A percentile compares a stretch with the other conserved stretches of the same genome.
phyloP scores from a whole-genome alignment of 257 asterid genomes.

The Cordia subcordata region DNA sequence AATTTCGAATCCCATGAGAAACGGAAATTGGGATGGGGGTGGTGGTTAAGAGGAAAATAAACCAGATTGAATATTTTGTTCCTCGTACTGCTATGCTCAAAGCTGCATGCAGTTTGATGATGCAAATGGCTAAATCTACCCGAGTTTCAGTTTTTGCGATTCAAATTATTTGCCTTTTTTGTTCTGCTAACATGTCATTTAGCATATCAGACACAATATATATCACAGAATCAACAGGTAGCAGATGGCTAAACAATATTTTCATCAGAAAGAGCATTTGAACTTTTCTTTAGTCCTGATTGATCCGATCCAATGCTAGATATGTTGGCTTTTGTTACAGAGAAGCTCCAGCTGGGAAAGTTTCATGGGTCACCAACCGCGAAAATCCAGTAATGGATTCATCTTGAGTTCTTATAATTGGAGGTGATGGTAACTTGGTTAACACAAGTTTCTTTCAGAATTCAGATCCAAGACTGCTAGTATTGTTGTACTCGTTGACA shows the following conservation, averaged over 20 bases:
- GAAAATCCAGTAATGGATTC: slow-evolving; percentile 3
- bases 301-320: slow-evolving; percentile 4
- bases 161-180: background rate
- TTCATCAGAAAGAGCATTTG: slow-evolving; percentile 12
- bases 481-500: slow-evolving; percentile 7
- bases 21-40: too few relatives aligned
- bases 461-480: too few relatives aligned
- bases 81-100: too few relatives aligned
- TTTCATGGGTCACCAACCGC: slow-evolving; percentile 15
- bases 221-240: slow-evolving; percentile 2
- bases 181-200: background rate
- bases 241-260: slow-evolving; percentile 11
- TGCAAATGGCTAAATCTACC: too few relatives aligned
- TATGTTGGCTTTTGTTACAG: slow-evolving; percentile 11
- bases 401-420: slow-evolving; percentile 11
- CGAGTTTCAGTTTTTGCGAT: background rate
- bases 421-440: slow-evolving; percentile 10
- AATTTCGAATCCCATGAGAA: too few relatives aligned
- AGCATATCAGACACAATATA: slow-evolving; percentile 6
- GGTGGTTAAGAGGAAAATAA: too few relatives aligned
- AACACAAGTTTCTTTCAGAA: too few relatives aligned
- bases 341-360: slow-evolving; percentile 6
- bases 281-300: slow-evolving; percentile 16
- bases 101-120: too few relatives aligned
- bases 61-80: too few relatives aligned